A percentile compares a stretch with the other conserved stretches of the same genome.
Evolutionary conservation across 2,329 filamentous ascomycete genomes (phyloP).

Genomic region (Aspergillus calidoustus): DNA sequence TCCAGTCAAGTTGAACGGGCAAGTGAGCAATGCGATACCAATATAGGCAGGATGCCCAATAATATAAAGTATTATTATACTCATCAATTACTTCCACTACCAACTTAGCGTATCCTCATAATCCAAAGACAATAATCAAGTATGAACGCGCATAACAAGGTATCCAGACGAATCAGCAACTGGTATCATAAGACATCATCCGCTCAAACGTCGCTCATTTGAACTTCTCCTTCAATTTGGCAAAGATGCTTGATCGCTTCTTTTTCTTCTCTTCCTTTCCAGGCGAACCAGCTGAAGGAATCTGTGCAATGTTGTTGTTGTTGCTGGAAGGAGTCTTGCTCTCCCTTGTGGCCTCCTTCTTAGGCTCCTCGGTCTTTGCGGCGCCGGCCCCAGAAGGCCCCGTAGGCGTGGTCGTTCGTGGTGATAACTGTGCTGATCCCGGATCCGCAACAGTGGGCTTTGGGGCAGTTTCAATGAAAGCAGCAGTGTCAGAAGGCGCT

Average conservation of each 20-base stretch:
- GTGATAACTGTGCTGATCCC: constrained; percentile 27
- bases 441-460: constrained; percentile 24
- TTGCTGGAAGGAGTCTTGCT: constrained; percentile 13
- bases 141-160: constrained; percentile 25
- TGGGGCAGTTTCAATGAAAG: constrained; percentile 44
- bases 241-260: constrained; percentile 68
- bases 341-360: neutral
- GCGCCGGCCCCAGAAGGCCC: constrained; percentile 18
- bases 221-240: constrained; percentile 60
- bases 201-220: constrained; percentile 34
- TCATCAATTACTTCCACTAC: constrained; percentile 6
- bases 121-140: constrained; percentile 15
- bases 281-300: constrained; percentile 6
- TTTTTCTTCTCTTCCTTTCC: constrained; percentile 56
- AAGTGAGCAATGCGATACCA: constrained; percentile 55
- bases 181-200: constrained; percentile 13
- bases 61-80: constrained; percentile 7
- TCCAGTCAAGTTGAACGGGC: constrained; percentile 57
- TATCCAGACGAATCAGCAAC: constrained; percentile 29
- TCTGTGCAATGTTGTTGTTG: constrained; percentile 7
- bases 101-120: constrained; percentile 12
- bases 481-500: constrained; percentile 47
- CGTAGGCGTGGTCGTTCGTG: constrained; percentile 20
- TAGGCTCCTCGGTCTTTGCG: constrained; percentile 21
- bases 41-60: constrained; percentile 19